Conservation (phyloP, 2,329 filamentous ascomycete species). For the Ceratocystis harringtonii region DNA sequence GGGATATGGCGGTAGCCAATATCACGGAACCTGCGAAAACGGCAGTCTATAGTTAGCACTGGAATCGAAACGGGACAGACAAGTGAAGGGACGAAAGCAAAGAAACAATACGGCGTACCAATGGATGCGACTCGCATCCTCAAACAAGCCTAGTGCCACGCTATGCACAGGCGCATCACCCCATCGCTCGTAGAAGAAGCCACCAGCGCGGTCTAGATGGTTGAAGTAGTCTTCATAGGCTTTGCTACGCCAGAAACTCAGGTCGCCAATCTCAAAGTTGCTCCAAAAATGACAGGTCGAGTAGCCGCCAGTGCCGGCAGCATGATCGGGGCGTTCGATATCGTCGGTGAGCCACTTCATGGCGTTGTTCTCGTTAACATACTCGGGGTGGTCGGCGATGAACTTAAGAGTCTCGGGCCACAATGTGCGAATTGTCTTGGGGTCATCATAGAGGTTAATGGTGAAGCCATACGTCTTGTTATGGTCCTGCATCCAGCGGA, state of each 20-base stretch:
- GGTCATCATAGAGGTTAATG: slow-evolving; percentile 89
- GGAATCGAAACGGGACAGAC: background rate
- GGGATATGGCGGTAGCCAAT: slow-evolving; percentile 98
- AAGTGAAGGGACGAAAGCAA: background rate
- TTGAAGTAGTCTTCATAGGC: slow-evolving; percentile 92
- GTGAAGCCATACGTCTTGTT: slow-evolving; percentile 99
- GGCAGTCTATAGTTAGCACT: slow-evolving; percentile 15
- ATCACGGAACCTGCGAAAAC: slow-evolving; percentile 70
- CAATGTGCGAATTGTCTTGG: slow-evolving; percentile 67
- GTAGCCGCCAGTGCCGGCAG: slow-evolving; percentile 72
- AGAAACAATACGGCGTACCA: slow-evolving; percentile 48
- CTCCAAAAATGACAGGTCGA: slow-evolving; percentile 99
- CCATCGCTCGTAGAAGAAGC: slow-evolving; percentile 98
- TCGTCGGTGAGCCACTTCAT: slow-evolving; percentile 76
- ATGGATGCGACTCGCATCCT: slow-evolving; percentile 79
- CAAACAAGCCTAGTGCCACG: slow-evolving; percentile 81
- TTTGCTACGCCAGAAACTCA: slow-evolving; percentile 83
- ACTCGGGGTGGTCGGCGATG: slow-evolving; percentile 65
- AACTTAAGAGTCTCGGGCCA: slow-evolving; percentile 97
- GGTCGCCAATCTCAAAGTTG: slow-evolving; percentile 92
- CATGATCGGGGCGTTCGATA: slow-evolving; percentile 61
- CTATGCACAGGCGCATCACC: slow-evolving; percentile 95
- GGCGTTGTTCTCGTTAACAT: slow-evolving; percentile 71
- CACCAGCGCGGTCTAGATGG: slow-evolving; percentile 81
- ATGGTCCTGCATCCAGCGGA: slow-evolving; percentile 93